These are phyloP conservation scores for Aspergillus panamensis DNA, from an alignment of 495 filamentous ascomycete genomes.

Conservation along the genomic window DNA sequence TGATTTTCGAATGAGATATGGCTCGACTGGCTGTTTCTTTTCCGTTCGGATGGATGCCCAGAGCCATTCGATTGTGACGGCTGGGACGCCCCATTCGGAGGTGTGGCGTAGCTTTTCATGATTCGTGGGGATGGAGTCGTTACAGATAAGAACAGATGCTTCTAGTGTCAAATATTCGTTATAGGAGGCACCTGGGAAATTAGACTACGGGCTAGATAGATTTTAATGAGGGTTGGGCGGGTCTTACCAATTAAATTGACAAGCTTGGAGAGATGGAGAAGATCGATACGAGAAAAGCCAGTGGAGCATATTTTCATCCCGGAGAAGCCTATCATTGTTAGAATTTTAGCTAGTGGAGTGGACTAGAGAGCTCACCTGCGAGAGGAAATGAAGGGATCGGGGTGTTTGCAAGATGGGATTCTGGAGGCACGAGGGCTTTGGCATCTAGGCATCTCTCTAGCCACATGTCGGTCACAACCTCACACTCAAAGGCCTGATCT, in stretches of 20 bases:
- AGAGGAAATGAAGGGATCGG: constrained; percentile 71
- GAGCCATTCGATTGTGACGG: constrained; percentile 77
- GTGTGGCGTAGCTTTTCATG: constrained; percentile 78
- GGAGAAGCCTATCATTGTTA: constrained; percentile 52
- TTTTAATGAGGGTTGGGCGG: neutral
- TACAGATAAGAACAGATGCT: constrained; percentile 67
- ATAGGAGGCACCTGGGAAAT: constrained; percentile 57
- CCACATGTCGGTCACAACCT: constrained; percentile 85
- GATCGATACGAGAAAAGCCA: constrained; percentile 77
- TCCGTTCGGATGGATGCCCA: constrained; percentile 68
- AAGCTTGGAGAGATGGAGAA: constrained; percentile 75
- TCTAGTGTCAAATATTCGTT: constrained; percentile 66
- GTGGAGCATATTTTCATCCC: constrained; percentile 71
- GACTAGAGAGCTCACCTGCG: constrained; percentile 39
- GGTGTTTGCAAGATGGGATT: constrained; percentile 64
- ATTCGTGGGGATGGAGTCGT: constrained; percentile 51
- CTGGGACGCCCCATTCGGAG: constrained; percentile 66
- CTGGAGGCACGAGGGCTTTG: constrained; percentile 66
- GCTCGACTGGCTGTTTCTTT: constrained; percentile 49
- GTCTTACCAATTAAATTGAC: constrained; percentile 65
- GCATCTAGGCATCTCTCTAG: constrained; percentile 80
- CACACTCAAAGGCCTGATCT: constrained; percentile 42
- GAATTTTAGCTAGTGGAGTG: neutral
- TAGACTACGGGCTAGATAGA: neutral
- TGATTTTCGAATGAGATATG: constrained; percentile 38